Evolutionary conservation across 2,329 filamentous ascomycete genomes (phyloP), one percentile per base, ranked within the genome.

Genomic region (Penicillium expansum): DNA sequence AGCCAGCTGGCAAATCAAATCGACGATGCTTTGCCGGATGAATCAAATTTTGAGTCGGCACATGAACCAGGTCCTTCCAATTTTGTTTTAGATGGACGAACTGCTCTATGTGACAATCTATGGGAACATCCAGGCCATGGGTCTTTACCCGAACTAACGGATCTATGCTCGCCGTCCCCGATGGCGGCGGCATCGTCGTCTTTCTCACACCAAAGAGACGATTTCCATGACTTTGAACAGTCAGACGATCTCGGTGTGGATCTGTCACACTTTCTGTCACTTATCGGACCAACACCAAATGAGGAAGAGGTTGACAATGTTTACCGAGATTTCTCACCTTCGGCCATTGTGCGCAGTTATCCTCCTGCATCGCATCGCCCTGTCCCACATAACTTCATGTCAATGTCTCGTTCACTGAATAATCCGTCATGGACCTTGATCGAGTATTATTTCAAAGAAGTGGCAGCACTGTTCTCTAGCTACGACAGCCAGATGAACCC

Each of bases 371-470:
- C 58, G 3, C 59, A 64, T n/a, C 62, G 56, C 27, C 48, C 62
- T 20, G 52, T 59, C n/a, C 53, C 60, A 10, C 69, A 62, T 18
- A 61, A 71, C 35, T 61, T 72, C 9, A 66, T 67, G 13, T 75
- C 75, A 14, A 69, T 79, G n/a, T 73, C 71, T 7, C 70, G 66
- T 35, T 74, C 68, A 35, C 62, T 80, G 55, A 75, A 75, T 43
- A 80, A 83, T 45, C 74, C 80, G 18, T 80, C 82, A 4, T 84
- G 82, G 45, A 78, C 82, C 44, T 73, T 87, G 16, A 80, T 86
- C 10, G 83, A 86, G 47, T 84, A 86, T 62, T 87, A 86, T 62
- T 87, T 87, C 72, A 82, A 82, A 62, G 82, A 86, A 57, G 83
- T 86, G 3, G 85, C 83, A 48, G 79, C 78, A 4, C 71, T 86